Base-by-base conservation (phyloP, 768 basidiomycete species). In the Russula earlei region DNA sequence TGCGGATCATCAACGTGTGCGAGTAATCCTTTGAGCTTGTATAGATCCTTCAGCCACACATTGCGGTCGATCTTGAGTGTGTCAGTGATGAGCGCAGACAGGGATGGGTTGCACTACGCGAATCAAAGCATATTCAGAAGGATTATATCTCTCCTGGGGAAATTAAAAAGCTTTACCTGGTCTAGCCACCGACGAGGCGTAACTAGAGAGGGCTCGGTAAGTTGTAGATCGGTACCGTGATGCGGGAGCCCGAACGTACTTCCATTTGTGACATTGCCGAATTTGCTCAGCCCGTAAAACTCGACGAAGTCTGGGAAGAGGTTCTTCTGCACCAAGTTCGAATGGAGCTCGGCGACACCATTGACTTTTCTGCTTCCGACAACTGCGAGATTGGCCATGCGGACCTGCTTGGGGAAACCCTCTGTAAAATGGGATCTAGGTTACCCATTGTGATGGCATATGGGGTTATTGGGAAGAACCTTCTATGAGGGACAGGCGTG, bases 341-440 rank as follows among this genome's bases (percentile, higher is more conserved):
- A 88, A 75, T 98, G 96, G 25, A 98, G 75, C 80, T 93, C 95
- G 10, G 96, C 95, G 14, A 98, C 96, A 65, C 96, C 95, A 64
- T 99, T 99, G 65, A 93, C 87, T 67, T 84, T 88, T 63, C 84
- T 80, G 65, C 85, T 87, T 27, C 83, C 92, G 57, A 97, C 86
- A 68, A 85, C 86, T 17, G 96, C 96, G 24, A 99, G 74, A 70
- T 87, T 84, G 9, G 92, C 91, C 89, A 93, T 93, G 60, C 91
- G 79, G 59, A 96, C 78, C 65, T 90, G 82, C 69, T 95, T 82
- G 5, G 91, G 91, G 57, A 77, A 67, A 15, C 90, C 87, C 81
- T 95, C 93, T 89, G 57, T 19, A 46, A 44, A 25, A 10, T n/a
- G 14, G 31, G 36, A 31, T 7, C 46, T 37, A 20, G 29, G 22